Evolutionary conservation across 768 basidiomycete species (phyloP).

Genomic region (Pulveroboletus ravenelii): DNA sequence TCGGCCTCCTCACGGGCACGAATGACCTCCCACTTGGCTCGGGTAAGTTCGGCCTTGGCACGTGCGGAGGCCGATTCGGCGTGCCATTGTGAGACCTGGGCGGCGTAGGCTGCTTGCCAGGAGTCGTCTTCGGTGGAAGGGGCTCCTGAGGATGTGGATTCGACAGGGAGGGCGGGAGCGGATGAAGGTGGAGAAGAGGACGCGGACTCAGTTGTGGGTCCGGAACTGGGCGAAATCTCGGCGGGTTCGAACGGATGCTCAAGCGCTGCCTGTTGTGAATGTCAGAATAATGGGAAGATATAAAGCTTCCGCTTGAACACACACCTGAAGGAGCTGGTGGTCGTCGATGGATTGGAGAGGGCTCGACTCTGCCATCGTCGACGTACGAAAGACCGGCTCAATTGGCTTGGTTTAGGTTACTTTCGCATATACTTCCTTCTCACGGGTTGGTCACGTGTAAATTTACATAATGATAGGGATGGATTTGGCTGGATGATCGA

Average conservation of each 20-base stretch:
- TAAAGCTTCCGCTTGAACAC: not conserved
- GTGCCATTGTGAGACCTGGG: constrained; percentile 66
- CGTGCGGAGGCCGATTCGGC: constrained; percentile 67
- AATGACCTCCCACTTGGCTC: constrained; percentile 65
- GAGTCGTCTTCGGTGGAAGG: constrained; percentile 33
- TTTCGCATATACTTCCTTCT: not conserved
- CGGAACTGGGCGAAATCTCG: constrained; percentile 15
- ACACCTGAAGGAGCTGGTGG: constrained; percentile 20
- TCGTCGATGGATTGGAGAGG: constrained; percentile 21
- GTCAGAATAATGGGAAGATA: not conserved
- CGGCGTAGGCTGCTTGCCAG: constrained; percentile 68
- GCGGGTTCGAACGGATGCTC: constrained; percentile 25
- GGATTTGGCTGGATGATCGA: not conserved
- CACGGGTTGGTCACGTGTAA: constrained; percentile 5
- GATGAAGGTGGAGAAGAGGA: not conserved
- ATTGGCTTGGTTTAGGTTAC: too few relatives aligned
- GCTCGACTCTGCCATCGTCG: constrained; percentile 26
- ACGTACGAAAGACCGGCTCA: not conserved
- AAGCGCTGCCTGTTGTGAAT: constrained; percentile 19
- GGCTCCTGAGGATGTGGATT: not conserved
- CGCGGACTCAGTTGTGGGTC: not conserved
- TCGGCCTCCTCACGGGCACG: constrained; percentile 45
- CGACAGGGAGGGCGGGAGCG: not conserved
- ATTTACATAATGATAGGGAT: not conserved
- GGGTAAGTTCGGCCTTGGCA: constrained; percentile 69